Percentiles rank a stretch among this genome's conserved stretches.
Conservation (phyloP, 225 moss, liverwort and hornwort species). For the Rhytidiadelphus loreus region DNA sequence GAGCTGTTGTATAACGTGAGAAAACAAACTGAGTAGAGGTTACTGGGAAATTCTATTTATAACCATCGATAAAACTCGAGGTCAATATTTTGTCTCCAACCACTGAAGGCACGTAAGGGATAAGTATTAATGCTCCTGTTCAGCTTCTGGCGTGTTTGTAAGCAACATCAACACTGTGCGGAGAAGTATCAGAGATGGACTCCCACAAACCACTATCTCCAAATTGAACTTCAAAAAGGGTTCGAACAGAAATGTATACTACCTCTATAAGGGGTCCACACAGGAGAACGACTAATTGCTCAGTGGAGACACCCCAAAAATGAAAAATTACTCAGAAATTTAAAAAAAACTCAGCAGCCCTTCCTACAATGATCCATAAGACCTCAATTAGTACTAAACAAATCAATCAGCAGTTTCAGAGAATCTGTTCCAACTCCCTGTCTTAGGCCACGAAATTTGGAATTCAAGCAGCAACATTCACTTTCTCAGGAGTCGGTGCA, state of each 20-base stretch:
- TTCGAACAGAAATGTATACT: neutral
- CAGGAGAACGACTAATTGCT: neutral
- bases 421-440: neutral
- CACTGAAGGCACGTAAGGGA: neutral
- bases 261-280: neutral
- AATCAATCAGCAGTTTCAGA: neutral
- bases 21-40: neutral
- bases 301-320: neutral
- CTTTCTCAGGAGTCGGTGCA: constrained; percentile 36
- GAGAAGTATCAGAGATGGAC: neutral
- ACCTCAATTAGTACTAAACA: neutral
- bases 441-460: neutral
- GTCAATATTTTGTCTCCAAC: neutral
- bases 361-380: neutral
- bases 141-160: neutral
- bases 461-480: constrained; percentile 48
- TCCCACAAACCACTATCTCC: neutral
- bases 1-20: neutral
- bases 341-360: neutral
- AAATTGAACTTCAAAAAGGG: neutral
- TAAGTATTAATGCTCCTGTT: neutral
- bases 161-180: neutral
- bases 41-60: neutral
- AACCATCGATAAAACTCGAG: neutral
- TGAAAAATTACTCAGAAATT: neutral